Conservation (phyloP, 176 grass and related monocot species). For the Musa itinerans region DNA sequence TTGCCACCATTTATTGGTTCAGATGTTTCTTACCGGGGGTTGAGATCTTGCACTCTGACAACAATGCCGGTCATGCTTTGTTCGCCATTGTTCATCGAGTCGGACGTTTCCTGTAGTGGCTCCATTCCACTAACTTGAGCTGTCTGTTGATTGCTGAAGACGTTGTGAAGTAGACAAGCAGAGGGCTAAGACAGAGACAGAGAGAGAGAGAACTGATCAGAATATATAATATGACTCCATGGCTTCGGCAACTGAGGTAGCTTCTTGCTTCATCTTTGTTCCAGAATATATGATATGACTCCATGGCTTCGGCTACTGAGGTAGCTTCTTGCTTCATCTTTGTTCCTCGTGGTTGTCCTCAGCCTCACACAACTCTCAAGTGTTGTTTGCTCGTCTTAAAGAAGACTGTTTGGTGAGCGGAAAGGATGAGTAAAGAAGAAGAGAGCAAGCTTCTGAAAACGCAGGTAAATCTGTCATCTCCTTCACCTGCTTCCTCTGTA, state of each 20-base stretch:
- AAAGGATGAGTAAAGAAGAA: constrained; percentile 16
- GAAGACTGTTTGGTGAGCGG: background rate
- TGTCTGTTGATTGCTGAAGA: background rate
- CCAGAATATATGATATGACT: too few relatives aligned
- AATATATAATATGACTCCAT: background rate
- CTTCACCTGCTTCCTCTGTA: background rate
- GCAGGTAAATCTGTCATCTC: background rate
- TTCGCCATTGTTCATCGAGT: background rate
- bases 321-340: too few relatives aligned
- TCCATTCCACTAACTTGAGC: background rate
- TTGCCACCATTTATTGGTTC: background rate
- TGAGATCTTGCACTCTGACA: background rate
- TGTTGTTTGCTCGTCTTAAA: background rate
- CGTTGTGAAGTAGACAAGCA: too few relatives aligned
- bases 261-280: background rate
- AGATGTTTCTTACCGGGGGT: constrained; percentile 3
- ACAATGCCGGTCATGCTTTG: background rate
- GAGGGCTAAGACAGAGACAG: too few relatives aligned
- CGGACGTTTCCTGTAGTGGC: background rate
- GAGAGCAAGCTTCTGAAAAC: background rate
- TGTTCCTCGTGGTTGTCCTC: background rate
- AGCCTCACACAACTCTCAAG: background rate
- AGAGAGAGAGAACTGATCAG: too few relatives aligned
- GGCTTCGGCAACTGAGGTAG: background rate
- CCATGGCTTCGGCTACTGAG: background rate